Evolutionary conservation across 371 early-diverging fungal species (phyloP).

Genomic region (Mortierella sp.): DNA sequence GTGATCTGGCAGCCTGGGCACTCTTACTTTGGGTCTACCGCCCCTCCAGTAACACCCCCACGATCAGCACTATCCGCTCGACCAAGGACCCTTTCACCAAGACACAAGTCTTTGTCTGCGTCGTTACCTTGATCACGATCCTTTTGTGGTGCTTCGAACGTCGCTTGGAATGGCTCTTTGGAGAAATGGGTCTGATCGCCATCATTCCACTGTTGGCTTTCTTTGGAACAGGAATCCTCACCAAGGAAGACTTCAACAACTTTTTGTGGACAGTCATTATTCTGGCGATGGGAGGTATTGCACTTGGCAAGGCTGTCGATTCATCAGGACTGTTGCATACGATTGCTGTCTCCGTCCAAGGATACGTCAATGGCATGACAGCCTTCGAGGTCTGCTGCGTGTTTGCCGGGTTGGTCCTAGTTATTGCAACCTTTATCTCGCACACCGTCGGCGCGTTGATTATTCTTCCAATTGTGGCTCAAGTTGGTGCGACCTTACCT

Average conservation of each 20-base stretch:
- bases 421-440: conserved; percentile 90
- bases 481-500: conserved; percentile 76
- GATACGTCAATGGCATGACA: conserved; percentile 69
- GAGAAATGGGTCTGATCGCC: conserved; percentile 94
- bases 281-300: conserved; percentile 94
- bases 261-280: conserved; percentile 95
- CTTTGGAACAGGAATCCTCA: conserved; percentile 88
- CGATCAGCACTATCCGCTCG: conserved; percentile 67
- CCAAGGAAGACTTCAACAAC: conserved; percentile 95
- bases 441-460: conserved; percentile 95
- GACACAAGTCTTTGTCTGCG: conserved; percentile 78
- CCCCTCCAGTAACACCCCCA: conserved; percentile 63
- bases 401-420: conserved; percentile 75
- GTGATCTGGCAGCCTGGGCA: conserved; percentile 83
- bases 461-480: conserved; percentile 82
- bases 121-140: conserved; percentile 78
- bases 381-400: conserved; percentile 76
- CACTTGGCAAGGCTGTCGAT: conserved; percentile 92
- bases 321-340: conserved; percentile 83
- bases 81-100: conserved; percentile 66
- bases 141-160: conserved; percentile 90
- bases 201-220: conserved; percentile 92
- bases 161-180: conserved; percentile 75
- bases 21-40: conserved; percentile 79
- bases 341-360: conserved; percentile 78